A percentile compares a stretch with the other conserved stretches of the same genome.
Evolutionary conservation across 139 green algal species (phyloP).

Genomic region (Desmodesmus armatus): DNA sequence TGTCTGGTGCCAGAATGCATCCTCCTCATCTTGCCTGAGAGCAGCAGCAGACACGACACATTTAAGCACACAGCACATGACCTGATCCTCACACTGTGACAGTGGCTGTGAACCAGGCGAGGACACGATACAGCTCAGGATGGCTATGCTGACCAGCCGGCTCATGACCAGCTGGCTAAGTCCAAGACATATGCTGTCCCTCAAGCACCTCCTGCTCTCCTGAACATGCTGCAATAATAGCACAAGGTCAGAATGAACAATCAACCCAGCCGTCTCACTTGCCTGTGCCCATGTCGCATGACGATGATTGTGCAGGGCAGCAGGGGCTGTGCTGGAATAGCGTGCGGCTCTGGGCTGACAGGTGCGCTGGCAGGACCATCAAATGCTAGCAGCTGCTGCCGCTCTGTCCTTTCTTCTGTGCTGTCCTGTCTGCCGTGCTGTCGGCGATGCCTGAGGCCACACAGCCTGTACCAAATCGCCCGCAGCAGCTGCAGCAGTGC

Average conservation of each 20-base stretch:
- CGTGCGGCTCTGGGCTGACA: background rate
- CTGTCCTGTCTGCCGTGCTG: constrained; percentile 24
- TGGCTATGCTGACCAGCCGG: background rate
- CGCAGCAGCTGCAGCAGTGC: no score
- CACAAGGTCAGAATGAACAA: background rate
- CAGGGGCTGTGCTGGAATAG: background rate
- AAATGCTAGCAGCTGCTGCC: background rate
- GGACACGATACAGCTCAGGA: background rate
- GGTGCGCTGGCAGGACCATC: background rate
- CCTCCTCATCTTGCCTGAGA: constrained; percentile 51
- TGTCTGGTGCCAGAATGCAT: constrained; percentile 39
- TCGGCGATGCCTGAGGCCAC: no score
- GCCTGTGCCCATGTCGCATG: constrained; percentile 55
- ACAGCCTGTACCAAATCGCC: no score
- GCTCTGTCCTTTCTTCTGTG: background rate
- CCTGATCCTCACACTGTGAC: background rate
- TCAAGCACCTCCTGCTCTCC: background rate
- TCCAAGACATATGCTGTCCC: background rate
- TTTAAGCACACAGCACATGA: background rate
- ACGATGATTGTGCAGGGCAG: constrained; percentile 29
- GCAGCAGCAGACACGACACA: background rate
- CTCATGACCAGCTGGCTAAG: background rate
- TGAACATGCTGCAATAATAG: background rate
- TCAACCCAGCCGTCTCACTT: background rate
- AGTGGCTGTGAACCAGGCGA: background rate